Base-by-base conservation (phyloP, 169 alveolate genomes). In the Cryptosporidium viatorum region DNA sequence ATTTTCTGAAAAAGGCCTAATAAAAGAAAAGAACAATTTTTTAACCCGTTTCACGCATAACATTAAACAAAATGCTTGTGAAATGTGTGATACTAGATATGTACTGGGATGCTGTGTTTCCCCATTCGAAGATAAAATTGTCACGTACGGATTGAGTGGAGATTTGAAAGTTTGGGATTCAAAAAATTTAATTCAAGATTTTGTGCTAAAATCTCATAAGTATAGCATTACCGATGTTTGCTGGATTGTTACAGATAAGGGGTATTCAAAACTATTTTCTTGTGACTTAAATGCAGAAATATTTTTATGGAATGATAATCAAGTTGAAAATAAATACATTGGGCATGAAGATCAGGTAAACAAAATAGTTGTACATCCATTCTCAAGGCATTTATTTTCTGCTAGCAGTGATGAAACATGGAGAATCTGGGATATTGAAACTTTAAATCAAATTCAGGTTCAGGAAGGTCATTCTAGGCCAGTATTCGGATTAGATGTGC, bases 391-490 rank as follows among this genome's bases (percentile, higher is more conserved):
- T 23, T 48, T 80, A 8, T 43, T 80, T 62, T 80, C 89, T 29
- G 89, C 89, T 16, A 94, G 97, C 43, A 92, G 94, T 86, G 98
- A 96, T 91, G 92, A 93, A 33, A 95, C 98, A 6, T 95, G 96
- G 96, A 93, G 96, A 51, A 69, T 95, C 23, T 96, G 98, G 97
- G 97, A 95, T 71, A 80, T 93, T 0, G 96, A 93, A 71, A 87
- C 93, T 12, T 52, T 75, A 45, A 92, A 92, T 60, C 95, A 93
- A 84, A 70, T 96, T 3, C 85, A 85, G 62, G 86, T 92, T 33
- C 95, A 96, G 92, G 96, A 96, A 65, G 98, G 95, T 1, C 97
- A 96, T 84, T 69, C 94, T 39, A 91, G 93, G 41, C 93, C 94
- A 67, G 93, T 96, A 29, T 94, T 93, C 85, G 93, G 96, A 7